Evolutionary conservation across 2,329 filamentous ascomycete genomes (phyloP), one percentile per base, ranked within the genome.

Genomic region (Aureobasidium lini): DNA sequence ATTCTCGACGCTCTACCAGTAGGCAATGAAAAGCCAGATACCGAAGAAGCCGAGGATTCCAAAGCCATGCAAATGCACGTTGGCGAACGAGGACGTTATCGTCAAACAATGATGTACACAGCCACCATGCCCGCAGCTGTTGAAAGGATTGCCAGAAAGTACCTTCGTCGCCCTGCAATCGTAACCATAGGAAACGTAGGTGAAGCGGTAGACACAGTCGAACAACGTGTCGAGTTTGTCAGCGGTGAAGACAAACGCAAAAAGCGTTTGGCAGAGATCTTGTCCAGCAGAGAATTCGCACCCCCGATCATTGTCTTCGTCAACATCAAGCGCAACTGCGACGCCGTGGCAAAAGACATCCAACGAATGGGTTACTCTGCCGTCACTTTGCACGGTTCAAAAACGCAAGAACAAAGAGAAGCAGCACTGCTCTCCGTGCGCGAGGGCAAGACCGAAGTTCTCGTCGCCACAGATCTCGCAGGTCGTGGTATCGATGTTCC

Each of bases 101-200:
- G 94, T 61, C 93, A 99, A 74, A 99, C 94, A 0, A 99, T 99
- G 94, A 99, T 99, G 94, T 99, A 97, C 84, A 97, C 94, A 64
- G 94, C 94, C 57, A 99, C 94, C 31, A 99, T 99, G 94, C 92
- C 94, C 1, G 77, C 89, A 0, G 84, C 89, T 0, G 89, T 99
- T 15, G 94, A 99, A 72, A 89, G 89, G 63, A 97, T 99, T 64
- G 94, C 94, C n/a, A 88, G 92, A 67, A 96, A 96, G 71, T 99
- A 99, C 70, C 84, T 97, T 15, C 88, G 93, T 0, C 85, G 94
- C 11, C 94, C 94, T 0, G 94, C 94, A 18, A 94, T 92, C 53
- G 91, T 96, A 40, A 96, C 89, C 0, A 97, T 99, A 64, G 94
- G 94, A 64, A 96, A 95, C 68, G 84, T 86, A 1, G 94, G 94